Evolutionary conservation across 2,329 filamentous ascomycete species (phyloP).

Genomic region (Lanzia echinophila): DNA sequence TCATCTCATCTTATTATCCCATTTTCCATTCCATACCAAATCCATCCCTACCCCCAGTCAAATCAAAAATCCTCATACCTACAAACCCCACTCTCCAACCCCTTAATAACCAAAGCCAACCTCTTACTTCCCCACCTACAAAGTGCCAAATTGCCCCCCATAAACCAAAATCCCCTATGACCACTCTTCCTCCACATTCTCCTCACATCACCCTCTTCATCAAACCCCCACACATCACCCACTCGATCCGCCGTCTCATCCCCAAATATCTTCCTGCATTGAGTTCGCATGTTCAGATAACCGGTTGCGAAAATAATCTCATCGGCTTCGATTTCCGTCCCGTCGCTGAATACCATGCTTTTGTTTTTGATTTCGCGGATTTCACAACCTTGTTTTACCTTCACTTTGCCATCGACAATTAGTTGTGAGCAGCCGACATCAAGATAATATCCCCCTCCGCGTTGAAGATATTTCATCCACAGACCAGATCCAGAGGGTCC

Average conservation of each 20-base stretch:
- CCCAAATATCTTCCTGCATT: slow-evolving; percentile 43
- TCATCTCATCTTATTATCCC: too few species aligned
- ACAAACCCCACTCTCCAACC: slow-evolving; percentile 35
- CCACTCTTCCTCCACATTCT: slow-evolving; percentile 41
- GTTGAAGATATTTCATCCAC: slow-evolving; percentile 51
- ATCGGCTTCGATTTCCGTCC: slow-evolving; percentile 41
- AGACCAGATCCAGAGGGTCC: slow-evolving; percentile 50
- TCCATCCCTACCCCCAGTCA: too few species aligned
- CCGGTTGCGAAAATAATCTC: slow-evolving; percentile 44
- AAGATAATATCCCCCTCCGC: slow-evolving; percentile 52
- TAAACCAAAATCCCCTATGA: slow-evolving; percentile 45
- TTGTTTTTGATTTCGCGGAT: slow-evolving; percentile 37
- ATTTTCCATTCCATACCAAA: too few species aligned
- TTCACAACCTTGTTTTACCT: slow-evolving; percentile 41
- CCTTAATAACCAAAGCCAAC: slow-evolving; percentile 44
- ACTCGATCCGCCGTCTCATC: slow-evolving; percentile 43
- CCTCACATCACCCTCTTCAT: slow-evolving; percentile 43
- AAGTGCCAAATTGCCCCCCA: slow-evolving; percentile 44
- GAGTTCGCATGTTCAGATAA: slow-evolving; percentile 49
- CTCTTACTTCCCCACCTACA: slow-evolving; percentile 41
- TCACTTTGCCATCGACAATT: slow-evolving; percentile 47
- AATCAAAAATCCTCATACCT: slow-evolving; percentile 17
- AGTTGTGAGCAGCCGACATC: slow-evolving; percentile 46
- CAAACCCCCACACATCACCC: slow-evolving; percentile 43
- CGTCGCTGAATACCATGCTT: slow-evolving; percentile 37